A percentile compares a stretch with the other conserved stretches of the same genome.
Evolutionary conservation across 805 yeast genomes (phyloP).

Genomic region (Starmerella tilneyi): DNA sequence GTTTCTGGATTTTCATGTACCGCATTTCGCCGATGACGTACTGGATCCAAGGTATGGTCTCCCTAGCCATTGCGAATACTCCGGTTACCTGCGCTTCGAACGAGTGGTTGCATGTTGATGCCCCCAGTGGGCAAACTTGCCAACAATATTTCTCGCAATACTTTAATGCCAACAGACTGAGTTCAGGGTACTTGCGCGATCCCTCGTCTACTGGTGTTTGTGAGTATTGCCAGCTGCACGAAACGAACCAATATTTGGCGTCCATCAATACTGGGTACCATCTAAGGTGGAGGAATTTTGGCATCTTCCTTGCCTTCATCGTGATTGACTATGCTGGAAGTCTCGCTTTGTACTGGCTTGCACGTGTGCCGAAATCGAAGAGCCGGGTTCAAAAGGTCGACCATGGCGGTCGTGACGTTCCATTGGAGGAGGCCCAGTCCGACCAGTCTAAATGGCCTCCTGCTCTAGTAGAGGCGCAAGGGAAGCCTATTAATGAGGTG

Average conservation of each 20-base stretch:
- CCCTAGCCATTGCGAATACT: conserved; percentile 41
- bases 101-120: conserved; percentile 44
- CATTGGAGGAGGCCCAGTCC: conserved; percentile 18
- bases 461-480: conserved; percentile 10
- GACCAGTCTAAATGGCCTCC: conserved; percentile 17
- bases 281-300: conserved; percentile 57
- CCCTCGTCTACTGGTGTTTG: conserved; percentile 39
- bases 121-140: conserved; percentile 59
- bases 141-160: conserved; percentile 41
- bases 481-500: not conserved
- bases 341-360: conserved; percentile 29
- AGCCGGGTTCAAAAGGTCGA: conserved; percentile 24
- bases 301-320: conserved; percentile 49
- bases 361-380: conserved; percentile 27
- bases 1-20: conserved; percentile 81
- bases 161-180: conserved; percentile 29
- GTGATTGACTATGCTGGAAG: conserved; percentile 40
- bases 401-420: conserved; percentile 20
- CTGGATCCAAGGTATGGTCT: conserved; percentile 48
- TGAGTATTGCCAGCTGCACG: conserved; percentile 34
- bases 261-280: conserved; percentile 38
- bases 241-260: conserved; percentile 38
- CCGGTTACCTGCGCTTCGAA: conserved; percentile 39
- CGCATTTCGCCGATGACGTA: conserved; percentile 62
- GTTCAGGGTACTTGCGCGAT: conserved; percentile 48